These are phyloP conservation scores for Pelargonium nanum DNA, from an alignment of 345 rosid genomes.

Conservation along the genomic window DNA sequence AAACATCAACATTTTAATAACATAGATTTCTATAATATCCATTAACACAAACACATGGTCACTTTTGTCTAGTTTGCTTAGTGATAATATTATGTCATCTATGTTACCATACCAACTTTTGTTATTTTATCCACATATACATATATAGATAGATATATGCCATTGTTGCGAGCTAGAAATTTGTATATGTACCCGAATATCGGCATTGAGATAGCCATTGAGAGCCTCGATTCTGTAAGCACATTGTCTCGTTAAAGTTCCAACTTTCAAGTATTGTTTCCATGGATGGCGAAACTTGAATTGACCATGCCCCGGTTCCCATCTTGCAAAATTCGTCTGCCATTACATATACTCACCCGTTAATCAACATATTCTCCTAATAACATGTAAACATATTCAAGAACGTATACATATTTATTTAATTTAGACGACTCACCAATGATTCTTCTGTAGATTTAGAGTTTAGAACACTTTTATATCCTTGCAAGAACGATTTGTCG, in stretches of 20 bases:
- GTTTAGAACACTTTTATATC: constrained; percentile 18
- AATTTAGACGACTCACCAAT: constrained; percentile 12
- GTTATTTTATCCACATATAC: no score
- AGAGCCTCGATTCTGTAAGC: constrained; percentile 57
- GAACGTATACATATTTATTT: background rate
- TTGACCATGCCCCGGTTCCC: constrained; percentile 79
- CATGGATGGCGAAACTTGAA: constrained; percentile 71
- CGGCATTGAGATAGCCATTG: constrained; percentile 31
- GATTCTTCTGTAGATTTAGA: constrained; percentile 26
- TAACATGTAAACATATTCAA: background rate
- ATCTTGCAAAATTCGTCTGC: constrained; percentile 72
- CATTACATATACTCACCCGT: no score
- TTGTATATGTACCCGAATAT: constrained; percentile 29
- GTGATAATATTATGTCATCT: no score
- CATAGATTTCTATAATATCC: no score
- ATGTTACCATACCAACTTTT: background rate
- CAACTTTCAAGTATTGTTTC: constrained; percentile 52
- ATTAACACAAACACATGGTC: no score
- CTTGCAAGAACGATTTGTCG: constrained; percentile 9
- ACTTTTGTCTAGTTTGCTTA: no score
- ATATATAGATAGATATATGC: background rate
- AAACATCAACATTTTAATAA: background rate
- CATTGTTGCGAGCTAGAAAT: no score
- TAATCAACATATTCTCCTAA: no score
- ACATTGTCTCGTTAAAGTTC: constrained; percentile 41